Percentiles rank a stretch among this genome's conserved stretches.
These are phyloP conservation scores for Plasmopara viticola DNA, from an alignment of 352 stramenopile genomes.

Conservation along the genomic window DNA sequence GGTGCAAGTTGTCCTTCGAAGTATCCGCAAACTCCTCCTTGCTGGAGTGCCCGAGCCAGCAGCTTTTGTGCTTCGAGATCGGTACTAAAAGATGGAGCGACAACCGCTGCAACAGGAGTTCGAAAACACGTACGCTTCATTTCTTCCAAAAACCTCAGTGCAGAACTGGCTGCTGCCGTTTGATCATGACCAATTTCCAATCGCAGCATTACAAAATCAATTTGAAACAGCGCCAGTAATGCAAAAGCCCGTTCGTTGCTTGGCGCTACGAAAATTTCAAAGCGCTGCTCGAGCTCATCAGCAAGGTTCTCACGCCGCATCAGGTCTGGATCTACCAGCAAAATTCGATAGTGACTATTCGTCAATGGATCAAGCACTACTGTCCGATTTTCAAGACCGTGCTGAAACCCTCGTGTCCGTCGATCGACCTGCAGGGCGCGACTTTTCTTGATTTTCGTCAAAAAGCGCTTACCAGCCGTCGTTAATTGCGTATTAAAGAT, in stretches of 20 bases:
- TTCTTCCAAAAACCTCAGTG: conserved; percentile 47
- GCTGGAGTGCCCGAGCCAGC: conserved; percentile 39
- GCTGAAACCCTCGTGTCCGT: conserved; percentile 56
- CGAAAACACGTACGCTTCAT: conserved; percentile 53
- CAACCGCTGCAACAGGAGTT: conserved; percentile 45
- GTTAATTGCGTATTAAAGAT: conserved; percentile 82
- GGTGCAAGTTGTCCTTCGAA: conserved; percentile 43
- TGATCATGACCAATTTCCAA: conserved; percentile 53
- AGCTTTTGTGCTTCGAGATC: conserved; percentile 39
- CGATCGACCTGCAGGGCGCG: conserved; percentile 66
- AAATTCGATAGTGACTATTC: conserved; percentile 50
- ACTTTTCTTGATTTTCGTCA: conserved; percentile 74
- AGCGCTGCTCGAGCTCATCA: conserved; percentile 52
- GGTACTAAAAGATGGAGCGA: conserved; percentile 14
- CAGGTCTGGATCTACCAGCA: conserved; percentile 62
- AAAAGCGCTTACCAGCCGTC: conserved; percentile 51
- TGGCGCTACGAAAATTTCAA: conserved; percentile 60
- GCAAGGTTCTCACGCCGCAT: conserved; percentile 56
- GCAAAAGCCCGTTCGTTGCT: conserved; percentile 57
- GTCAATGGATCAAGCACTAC: conserved; percentile 51
- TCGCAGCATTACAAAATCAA: conserved; percentile 54
- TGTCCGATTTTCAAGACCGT: conserved; percentile 35
- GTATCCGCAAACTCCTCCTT: conserved; percentile 52
- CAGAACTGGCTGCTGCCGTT: conserved; percentile 37
- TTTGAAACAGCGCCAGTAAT: conserved; percentile 54